Evolutionary conservation across 495 filamentous ascomycete species (phyloP).

Genomic region (Barbatosphaeria neglecta): DNA sequence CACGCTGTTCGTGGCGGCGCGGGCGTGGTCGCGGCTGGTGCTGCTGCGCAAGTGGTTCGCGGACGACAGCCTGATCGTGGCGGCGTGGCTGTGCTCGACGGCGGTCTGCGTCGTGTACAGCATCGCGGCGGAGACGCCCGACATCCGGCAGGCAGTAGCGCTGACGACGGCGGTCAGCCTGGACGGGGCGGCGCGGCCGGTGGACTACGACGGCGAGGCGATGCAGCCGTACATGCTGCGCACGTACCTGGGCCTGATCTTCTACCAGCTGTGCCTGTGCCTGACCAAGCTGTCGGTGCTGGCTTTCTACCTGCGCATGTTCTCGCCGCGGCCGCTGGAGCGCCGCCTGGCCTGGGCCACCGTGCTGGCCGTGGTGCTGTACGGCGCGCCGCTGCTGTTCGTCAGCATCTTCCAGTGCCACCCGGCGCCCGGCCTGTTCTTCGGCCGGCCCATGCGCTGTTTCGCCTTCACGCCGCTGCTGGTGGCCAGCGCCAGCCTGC

Average conservation of each 20-base stretch:
- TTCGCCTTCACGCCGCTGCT: slow-evolving; percentile 21
- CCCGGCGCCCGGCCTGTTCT: slow-evolving; percentile 15
- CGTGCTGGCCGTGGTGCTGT: slow-evolving; percentile 15
- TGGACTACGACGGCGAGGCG: neutral
- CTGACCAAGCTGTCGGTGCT: slow-evolving; percentile 29
- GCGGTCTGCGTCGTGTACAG: slow-evolving; percentile 15
- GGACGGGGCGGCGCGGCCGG: neutral
- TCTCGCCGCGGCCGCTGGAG: slow-evolving; percentile 15
- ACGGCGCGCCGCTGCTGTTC: slow-evolving; percentile 21
- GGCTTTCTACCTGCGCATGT: slow-evolving; percentile 28
- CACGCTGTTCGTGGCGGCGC: slow-evolving; percentile 15
- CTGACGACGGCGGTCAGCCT: slow-evolving; percentile 1
- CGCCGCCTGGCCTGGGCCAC: slow-evolving; percentile 18
- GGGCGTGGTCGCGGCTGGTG: slow-evolving; percentile 13
- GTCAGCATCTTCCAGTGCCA: slow-evolving; percentile 28
- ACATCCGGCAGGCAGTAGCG: neutral
- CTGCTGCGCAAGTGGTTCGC: slow-evolving; percentile 19
- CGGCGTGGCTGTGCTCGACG: slow-evolving; percentile 15
- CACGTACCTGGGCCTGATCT: slow-evolving; percentile 14
- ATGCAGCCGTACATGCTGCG: slow-evolving; percentile 9
- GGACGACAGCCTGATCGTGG: slow-evolving; percentile 17
- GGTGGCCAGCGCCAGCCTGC: slow-evolving; percentile 18
- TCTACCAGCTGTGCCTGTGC: slow-evolving; percentile 25
- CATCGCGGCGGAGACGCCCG: slow-evolving; percentile 7
- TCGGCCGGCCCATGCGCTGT: slow-evolving; percentile 16